Percentiles rank a stretch among this genome's conserved stretches.
These are phyloP conservation scores for Fusarium denticulatum DNA, from an alignment of 2,329 filamentous ascomycete species.

Conservation along the genomic window DNA sequence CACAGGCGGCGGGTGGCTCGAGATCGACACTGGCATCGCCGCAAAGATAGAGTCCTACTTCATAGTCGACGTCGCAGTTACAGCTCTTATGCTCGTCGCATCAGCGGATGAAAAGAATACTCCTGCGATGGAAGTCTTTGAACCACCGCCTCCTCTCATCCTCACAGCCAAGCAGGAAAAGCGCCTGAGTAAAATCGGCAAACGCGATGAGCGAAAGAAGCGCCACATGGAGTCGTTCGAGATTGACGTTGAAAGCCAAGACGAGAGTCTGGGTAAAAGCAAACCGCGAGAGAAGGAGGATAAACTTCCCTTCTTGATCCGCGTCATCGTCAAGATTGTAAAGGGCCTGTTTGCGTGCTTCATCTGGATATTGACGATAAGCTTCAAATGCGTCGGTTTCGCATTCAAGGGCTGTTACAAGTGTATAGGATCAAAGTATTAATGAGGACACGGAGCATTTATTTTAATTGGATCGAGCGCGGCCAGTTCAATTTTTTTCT, in stretches of 20 bases:
- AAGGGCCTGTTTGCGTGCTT: slow-evolving; percentile 66
- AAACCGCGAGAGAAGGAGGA: slow-evolving; percentile 55
- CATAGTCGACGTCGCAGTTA: slow-evolving; percentile 69
- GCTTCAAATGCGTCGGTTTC: slow-evolving; percentile 62
- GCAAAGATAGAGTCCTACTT: slow-evolving; percentile 69
- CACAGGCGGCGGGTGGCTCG: slow-evolving; percentile 67
- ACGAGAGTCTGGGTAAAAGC: slow-evolving; percentile 54
- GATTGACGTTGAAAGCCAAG: slow-evolving; percentile 71
- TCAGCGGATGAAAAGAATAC: slow-evolving; percentile 63
- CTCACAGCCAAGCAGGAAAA: slow-evolving; percentile 39
- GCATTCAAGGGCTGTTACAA: slow-evolving; percentile 62
- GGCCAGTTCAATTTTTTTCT: slow-evolving; percentile 18
- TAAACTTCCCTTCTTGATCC: slow-evolving; percentile 60
- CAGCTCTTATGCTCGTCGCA: slow-evolving; percentile 69
- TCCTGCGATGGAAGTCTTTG: slow-evolving; percentile 61
- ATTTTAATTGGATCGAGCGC: slow-evolving; percentile 1
- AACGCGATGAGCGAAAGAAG: slow-evolving; percentile 45
- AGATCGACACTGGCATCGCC: slow-evolving; percentile 70
- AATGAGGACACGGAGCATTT: slow-evolving; percentile 25
- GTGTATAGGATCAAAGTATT: slow-evolving; percentile 59
- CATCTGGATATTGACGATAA: slow-evolving; percentile 66
- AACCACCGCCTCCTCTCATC: slow-evolving; percentile 61
- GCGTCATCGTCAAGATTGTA: slow-evolving; percentile 61
- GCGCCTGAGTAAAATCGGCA: slow-evolving; percentile 46
- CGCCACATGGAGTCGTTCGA: slow-evolving; percentile 65